These are phyloP conservation scores for Asclepias syriaca DNA, from an alignment of 257 asterid species.

Conservation along the genomic window DNA sequence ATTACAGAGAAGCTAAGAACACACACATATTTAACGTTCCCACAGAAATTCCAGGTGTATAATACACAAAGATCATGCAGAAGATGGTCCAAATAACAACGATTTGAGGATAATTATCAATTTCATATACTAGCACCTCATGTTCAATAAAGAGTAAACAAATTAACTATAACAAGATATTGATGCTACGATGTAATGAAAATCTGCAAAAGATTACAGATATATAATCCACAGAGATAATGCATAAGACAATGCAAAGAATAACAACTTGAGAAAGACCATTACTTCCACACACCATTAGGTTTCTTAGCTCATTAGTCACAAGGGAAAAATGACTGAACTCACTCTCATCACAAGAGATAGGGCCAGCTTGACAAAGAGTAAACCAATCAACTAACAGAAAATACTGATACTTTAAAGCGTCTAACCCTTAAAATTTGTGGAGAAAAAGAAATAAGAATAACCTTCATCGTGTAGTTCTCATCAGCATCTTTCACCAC, in stretches of 20 bases:
- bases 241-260: neutral
- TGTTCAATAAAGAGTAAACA: neutral
- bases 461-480: constrained; percentile 76
- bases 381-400: neutral
- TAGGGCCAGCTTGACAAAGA: neutral
- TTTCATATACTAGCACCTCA: neutral
- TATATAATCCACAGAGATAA: neutral
- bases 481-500: constrained; percentile 73
- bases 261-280: neutral
- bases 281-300: neutral
- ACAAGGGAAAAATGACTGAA: neutral
- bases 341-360: neutral
- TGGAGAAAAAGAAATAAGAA: constrained; percentile 9
- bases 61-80: neutral
- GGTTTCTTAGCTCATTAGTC: neutral
- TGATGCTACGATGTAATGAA: neutral
- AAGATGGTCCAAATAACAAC: neutral
- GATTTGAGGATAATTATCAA: neutral
- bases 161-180: neutral
- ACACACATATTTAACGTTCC: neutral
- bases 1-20: neutral
- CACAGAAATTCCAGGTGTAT: neutral
- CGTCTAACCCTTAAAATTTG: neutral
- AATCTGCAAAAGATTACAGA: neutral
- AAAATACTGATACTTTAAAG: neutral